Percentiles rank a stretch among this genome's conserved stretches.
Conservation (phyloP, 2,329 filamentous ascomycete genomes). For the Xylaria arbuscula region DNA sequence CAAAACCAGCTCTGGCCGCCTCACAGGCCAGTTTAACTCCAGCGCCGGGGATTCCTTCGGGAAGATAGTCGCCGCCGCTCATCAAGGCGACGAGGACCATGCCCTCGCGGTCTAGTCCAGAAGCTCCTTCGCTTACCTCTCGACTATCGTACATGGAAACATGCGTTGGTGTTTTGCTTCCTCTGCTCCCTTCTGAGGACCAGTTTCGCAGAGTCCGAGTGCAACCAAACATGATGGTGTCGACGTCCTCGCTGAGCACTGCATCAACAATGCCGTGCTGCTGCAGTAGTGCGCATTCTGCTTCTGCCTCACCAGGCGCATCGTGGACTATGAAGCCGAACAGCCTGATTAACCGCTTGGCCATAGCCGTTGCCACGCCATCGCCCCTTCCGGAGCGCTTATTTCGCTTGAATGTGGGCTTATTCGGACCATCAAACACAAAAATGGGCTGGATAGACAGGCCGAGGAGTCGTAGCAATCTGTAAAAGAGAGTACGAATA, state of each 20-base stretch:
- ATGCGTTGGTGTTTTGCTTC: slow-evolving; percentile 80
- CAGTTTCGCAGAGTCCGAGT: slow-evolving; percentile 82
- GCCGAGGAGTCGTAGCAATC: slow-evolving; percentile 79
- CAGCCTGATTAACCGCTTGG: slow-evolving; percentile 83
- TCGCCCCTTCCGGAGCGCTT: slow-evolving; percentile 76
- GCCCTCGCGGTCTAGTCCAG: slow-evolving; percentile 81
- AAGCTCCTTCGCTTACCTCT: slow-evolving; percentile 60
- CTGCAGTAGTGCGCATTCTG: slow-evolving; percentile 91
- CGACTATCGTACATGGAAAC: slow-evolving; percentile 81
- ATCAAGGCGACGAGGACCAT: slow-evolving; percentile 96
- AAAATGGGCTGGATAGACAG: slow-evolving; percentile 88
- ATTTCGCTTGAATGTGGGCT: slow-evolving; percentile 88
- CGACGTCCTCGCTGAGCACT: slow-evolving; percentile 95
- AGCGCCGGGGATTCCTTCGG: slow-evolving; percentile 87
- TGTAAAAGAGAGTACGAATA: slow-evolving; percentile 91
- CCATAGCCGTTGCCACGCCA: slow-evolving; percentile 76
- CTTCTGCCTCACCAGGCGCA: slow-evolving; percentile 94
- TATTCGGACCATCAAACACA: slow-evolving; percentile 88
- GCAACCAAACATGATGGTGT: slow-evolving; percentile 97
- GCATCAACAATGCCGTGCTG: slow-evolving; percentile 86
- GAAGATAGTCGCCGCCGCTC: slow-evolving; percentile 94
- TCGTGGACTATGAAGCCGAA: slow-evolving; percentile 88
- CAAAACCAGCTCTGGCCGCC: slow-evolving; percentile 89
- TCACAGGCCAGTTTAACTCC: slow-evolving; percentile 90
- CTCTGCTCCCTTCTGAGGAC: slow-evolving; percentile 75